Conservation (phyloP, 2,329 filamentous ascomycete species). For the Incumbomyces lentus region DNA sequence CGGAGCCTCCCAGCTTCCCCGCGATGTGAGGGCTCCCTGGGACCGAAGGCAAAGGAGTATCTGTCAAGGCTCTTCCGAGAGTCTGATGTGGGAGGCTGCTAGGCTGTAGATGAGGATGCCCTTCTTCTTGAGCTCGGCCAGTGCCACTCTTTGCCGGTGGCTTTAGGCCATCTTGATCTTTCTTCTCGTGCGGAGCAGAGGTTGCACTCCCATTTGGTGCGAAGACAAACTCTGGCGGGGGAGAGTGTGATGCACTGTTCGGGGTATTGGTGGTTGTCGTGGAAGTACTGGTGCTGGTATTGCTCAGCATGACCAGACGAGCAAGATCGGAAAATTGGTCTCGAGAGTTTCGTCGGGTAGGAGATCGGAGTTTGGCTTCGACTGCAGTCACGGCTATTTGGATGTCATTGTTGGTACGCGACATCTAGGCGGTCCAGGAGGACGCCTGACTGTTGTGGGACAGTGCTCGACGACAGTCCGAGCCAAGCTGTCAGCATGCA, state of each 20-base stretch:
- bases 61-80: slow-evolving; percentile 46
- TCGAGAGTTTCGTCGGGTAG: neutral
- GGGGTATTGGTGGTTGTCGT: neutral
- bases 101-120: slow-evolving; percentile 2
- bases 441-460: neutral
- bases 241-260: slow-evolving; percentile 3
- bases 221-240: slow-evolving; percentile 1
- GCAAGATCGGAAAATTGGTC: slow-evolving; percentile 4
- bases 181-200: neutral
- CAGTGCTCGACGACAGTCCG: neutral
- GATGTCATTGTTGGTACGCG: slow-evolving; percentile 1
- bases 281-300: slow-evolving; percentile 3
- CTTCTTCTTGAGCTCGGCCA: slow-evolving; percentile 10
- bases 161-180: slow-evolving; percentile 12
- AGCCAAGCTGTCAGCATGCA: neutral
- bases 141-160: slow-evolving; percentile 15
- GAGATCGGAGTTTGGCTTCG: slow-evolving; percentile 4
- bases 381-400: neutral
- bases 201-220: neutral
- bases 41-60: slow-evolving; percentile 53
- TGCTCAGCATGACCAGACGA: slow-evolving; percentile 5
- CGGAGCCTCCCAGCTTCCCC: slow-evolving; percentile 55
- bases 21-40: slow-evolving; percentile 50
- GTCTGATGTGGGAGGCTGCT: slow-evolving; percentile 17
- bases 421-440: neutral